Conservation (phyloP, 2,329 filamentous ascomycete species). For the Rhynchosporium graminicola region DNA sequence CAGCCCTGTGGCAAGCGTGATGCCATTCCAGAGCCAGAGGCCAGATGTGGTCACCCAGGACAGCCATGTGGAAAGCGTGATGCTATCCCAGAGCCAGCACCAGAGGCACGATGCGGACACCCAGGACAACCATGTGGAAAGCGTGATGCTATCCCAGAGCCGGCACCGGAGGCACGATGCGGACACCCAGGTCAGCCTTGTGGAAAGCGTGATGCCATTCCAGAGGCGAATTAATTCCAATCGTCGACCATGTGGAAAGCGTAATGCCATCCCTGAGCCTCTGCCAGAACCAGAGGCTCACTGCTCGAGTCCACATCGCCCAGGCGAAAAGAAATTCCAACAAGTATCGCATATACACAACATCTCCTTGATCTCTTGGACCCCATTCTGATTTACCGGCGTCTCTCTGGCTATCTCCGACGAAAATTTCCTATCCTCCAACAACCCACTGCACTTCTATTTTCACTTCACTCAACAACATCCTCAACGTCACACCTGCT, state of each 20-base stretch:
- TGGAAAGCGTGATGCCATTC: constrained; percentile 32
- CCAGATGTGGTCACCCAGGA: not conserved
- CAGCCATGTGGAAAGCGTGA: too few relatives aligned
- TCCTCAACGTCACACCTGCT: not conserved
- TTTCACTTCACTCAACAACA: not conserved
- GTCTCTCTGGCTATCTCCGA: not conserved
- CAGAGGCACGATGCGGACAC: too few relatives aligned
- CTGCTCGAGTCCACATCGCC: constrained; percentile 19
- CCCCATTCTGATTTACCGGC: not conserved
- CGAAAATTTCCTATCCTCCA: not conserved
- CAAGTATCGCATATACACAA: not conserved
- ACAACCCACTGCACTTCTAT: constrained; percentile 2
- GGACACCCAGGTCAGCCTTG: too few relatives aligned
- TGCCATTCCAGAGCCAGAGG: constrained; percentile 28
- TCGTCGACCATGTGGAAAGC: constrained; percentile 26
- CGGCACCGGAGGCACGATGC: too few relatives aligned
- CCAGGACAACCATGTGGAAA: too few relatives aligned
- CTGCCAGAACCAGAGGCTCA: constrained; percentile 26
- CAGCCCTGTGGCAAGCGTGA: too few relatives aligned
- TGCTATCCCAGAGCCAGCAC: too few relatives aligned
- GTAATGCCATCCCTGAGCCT: constrained; percentile 22
- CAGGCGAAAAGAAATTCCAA: constrained; percentile 13
- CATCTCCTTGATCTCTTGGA: not conserved
- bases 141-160: too few relatives aligned
- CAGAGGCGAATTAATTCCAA: constrained; percentile 24